Evolutionary conservation across 139 green algal species (phyloP).

Genomic region (Closterium sp.): DNA sequence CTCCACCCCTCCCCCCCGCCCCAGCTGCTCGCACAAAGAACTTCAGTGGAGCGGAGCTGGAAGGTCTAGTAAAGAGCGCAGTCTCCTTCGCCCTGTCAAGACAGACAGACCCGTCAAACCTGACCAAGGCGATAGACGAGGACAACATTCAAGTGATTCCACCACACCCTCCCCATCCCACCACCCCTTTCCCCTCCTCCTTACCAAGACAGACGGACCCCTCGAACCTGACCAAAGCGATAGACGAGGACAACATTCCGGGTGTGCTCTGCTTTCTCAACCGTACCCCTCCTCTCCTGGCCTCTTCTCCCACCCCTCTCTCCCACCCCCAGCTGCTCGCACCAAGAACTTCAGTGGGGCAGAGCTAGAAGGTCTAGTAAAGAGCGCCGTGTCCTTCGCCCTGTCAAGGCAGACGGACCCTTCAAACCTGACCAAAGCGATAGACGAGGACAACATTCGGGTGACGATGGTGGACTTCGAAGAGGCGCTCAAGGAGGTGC

Average conservation of each 20-base stretch:
- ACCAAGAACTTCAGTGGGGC: too few relatives aligned
- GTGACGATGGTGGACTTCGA: constrained; percentile 83
- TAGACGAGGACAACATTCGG: constrained; percentile 96
- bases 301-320: constrained; percentile 81
- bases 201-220: too few relatives aligned
- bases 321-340: too few relatives aligned
- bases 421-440: constrained; percentile 78
- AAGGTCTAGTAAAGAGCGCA: constrained; percentile 93
- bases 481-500: constrained; percentile 85
- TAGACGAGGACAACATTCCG: too few relatives aligned
- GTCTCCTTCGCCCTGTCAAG: constrained; percentile 89
- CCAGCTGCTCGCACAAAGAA: constrained; percentile 81
- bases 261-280: too few relatives aligned
- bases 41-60: constrained; percentile 86
- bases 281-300: constrained; percentile 46
- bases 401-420: constrained; percentile 92
- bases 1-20: background rate
- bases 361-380: constrained; percentile 96
- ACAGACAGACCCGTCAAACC: constrained; percentile 87
- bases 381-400: constrained; percentile 86
- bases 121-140: constrained; percentile 87
- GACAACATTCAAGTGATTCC: too few relatives aligned
- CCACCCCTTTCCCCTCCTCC: too few relatives aligned
- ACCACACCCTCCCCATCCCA: too few relatives aligned
- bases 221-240: too few relatives aligned